Base-by-base conservation (phyloP, 208 protist species). In the Leishmania lainsoni region DNA sequence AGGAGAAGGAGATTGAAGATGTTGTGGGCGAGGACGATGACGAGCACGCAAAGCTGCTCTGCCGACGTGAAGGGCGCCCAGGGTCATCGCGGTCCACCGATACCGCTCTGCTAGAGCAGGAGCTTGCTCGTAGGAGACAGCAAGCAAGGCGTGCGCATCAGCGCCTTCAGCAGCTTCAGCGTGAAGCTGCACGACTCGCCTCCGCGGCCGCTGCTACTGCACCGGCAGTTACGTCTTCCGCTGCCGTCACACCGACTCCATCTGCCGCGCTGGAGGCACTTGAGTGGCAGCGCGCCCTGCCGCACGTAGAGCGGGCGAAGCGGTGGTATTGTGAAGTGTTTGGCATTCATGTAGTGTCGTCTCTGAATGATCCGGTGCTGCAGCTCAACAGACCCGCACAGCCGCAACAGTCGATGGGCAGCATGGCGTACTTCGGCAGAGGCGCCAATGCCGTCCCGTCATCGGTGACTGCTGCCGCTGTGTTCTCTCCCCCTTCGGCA, bases 251-350 rank as follows among this genome's bases (percentile, higher is more conserved):
- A 56, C 16, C 58, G 8, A 65, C 69, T 29, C 35, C n/a, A 0
- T 29, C 73, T 20, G 51, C 81, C 48, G 56, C 63, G 0, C 17
- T 14, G 45, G 74, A 51, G 26, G 26, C 68, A 12, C 45, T 61
- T n/a, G 81, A 81, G 14, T 82, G 76, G 78, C 68, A 68, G 26
- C 65, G 74, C 5, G 89, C 85, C 3, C 79, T 81, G 61, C 75
- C 75, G 32, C 90, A 93, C 68, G 82, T 91, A 2, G 90, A 91
- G 81, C 79, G 79, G 42, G 87, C 87, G 4, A 84, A 72, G 61
- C 61, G 16, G 66, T 93, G 90, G 90, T 93, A 93, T 61, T 77
- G 90, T 16, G 88, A 89, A 32, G 75, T 81, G 48, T 90, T 93
- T 35, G 71, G 84, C 80, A 88, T 90, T 26, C 63, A 59, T 45